These are phyloP conservation scores for Solanum medicagineum DNA, from an alignment of 257 asterid species.

Conservation along the genomic window DNA sequence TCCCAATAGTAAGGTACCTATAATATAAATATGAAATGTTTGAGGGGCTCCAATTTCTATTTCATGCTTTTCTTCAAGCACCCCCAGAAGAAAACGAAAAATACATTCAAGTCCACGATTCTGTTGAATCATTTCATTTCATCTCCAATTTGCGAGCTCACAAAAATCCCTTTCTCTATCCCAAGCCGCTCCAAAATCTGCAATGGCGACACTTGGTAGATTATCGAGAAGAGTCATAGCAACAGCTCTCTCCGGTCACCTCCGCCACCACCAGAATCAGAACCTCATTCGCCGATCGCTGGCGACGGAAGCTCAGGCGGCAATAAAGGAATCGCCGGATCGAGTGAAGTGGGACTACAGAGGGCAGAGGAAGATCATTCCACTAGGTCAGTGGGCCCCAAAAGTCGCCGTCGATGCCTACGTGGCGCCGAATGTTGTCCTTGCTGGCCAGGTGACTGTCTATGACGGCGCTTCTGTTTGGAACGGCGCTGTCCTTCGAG, in stretches of 20 bases:
- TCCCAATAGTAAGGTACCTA: background rate
- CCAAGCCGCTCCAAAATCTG: background rate
- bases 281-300: conserved; percentile 24
- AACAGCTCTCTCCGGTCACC: conserved; percentile 18
- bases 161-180: background rate
- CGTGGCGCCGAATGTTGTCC: conserved; percentile 87
- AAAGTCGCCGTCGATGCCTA: conserved; percentile 85
- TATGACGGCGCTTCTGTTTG: conserved; percentile 84
- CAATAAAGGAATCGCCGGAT: conserved; percentile 45
- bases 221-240: conserved; percentile 46
- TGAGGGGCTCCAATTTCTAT: background rate
- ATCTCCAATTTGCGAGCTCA: background rate
- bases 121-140: background rate
- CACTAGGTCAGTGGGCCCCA: conserved; percentile 86
- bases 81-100: background rate
- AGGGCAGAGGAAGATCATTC: conserved; percentile 72
- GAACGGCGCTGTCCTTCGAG: conserved; percentile 75
- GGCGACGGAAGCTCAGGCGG: conserved; percentile 33
- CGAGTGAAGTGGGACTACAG: conserved; percentile 89
- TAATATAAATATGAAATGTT: background rate
- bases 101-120: background rate
- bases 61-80: background rate
- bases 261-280: background rate
- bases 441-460: conserved; percentile 93
- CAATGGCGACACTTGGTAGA: conserved; percentile 62